Evolutionary conservation across 192 early-diverging fungal species (phyloP), one percentile per base, ranked within the genome.

Genomic region (Chytriomyces hyalinus): DNA sequence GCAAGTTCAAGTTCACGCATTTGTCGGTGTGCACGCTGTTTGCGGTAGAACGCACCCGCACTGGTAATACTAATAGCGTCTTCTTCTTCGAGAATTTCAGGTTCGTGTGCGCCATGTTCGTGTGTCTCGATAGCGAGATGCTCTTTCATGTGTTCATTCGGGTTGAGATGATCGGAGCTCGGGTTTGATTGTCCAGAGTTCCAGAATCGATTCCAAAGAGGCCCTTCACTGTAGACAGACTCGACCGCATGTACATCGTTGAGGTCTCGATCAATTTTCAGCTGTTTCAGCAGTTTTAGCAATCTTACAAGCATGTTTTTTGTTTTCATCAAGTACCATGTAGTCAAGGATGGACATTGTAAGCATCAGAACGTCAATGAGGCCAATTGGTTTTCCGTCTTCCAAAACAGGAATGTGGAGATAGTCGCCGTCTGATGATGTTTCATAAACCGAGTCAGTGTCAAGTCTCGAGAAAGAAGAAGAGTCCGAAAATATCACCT

Each of bases 291-390:
- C 11, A 26, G 13, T 13, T 57, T 57, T 57, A 57, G 36, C 36
- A 36, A 2, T 36, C 36, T 36, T 36, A 0, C 36, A 36, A 36
- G 36, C 0, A 4, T n/a, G 2, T 57, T 57, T 20, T 57, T 13
- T n/a, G 13, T 57, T 13, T n/a, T 57, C 53, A 20, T 0, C 3
- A 13, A n/a, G 6, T 22, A 75, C 73, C 61, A 75, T 75, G 53
- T 75, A 66, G 49, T 70, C 78, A 5, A 79, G 60, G 46, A 82
- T 86, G 3, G 87, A 81, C 70, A 82, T 80, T 11, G 87, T 88
- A 10, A 88, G 80, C 49, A 81, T 84, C 47, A 88, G 80, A 10
- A 88, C 83, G 77, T 88, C 87, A 7, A 86, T 83, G 24, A 88
- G 65, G 13, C 84, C 87, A 20, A 86, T 81, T 15, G 79, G 72